These are phyloP conservation scores for Dictyophora rubrovolvata DNA, from an alignment of 768 basidiomycete species.

Conservation along the genomic window DNA sequence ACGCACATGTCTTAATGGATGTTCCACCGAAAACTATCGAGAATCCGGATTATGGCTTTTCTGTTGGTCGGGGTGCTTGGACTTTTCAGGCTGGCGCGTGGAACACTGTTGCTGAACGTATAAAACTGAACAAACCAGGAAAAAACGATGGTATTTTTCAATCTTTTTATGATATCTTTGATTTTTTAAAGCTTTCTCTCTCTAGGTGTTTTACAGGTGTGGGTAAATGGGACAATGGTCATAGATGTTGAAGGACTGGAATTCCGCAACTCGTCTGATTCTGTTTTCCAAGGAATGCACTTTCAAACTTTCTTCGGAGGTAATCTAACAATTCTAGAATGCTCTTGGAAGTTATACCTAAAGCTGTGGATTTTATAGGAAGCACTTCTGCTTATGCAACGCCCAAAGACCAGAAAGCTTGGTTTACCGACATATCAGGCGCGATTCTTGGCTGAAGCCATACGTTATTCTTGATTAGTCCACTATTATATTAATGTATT, in stretches of 20 bases:
- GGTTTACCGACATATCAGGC: constrained; percentile 43
- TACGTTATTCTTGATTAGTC: background rate
- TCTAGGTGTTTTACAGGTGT: constrained; percentile 56
- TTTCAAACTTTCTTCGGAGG: constrained; percentile 76
- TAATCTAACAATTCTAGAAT: constrained; percentile 16
- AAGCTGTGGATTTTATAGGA: constrained; percentile 26
- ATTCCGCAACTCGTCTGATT: constrained; percentile 31
- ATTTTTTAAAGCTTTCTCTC: background rate
- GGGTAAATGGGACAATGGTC: constrained; percentile 49
- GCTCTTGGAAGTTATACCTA: constrained; percentile 1
- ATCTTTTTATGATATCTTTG: constrained; percentile 8
- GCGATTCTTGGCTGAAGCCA: constrained; percentile 18
- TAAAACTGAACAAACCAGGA: constrained; percentile 58
- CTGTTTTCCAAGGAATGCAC: constrained; percentile 56
- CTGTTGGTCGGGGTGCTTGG: constrained; percentile 59
- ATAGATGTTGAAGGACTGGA: constrained; percentile 40
- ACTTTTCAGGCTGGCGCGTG: constrained; percentile 50
- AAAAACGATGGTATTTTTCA: constrained; percentile 38
- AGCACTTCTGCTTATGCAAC: constrained; percentile 50
- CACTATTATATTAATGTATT: too few species aligned
- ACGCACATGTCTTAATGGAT: constrained; percentile 30
- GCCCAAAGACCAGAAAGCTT: constrained; percentile 46
- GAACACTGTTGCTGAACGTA: constrained; percentile 53
- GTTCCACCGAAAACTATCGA: constrained; percentile 40
- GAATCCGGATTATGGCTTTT: constrained; percentile 54